These are phyloP conservation scores for Fusarium agapanthi DNA, from an alignment of 2,329 filamentous ascomycete genomes.

Conservation along the genomic window DNA sequence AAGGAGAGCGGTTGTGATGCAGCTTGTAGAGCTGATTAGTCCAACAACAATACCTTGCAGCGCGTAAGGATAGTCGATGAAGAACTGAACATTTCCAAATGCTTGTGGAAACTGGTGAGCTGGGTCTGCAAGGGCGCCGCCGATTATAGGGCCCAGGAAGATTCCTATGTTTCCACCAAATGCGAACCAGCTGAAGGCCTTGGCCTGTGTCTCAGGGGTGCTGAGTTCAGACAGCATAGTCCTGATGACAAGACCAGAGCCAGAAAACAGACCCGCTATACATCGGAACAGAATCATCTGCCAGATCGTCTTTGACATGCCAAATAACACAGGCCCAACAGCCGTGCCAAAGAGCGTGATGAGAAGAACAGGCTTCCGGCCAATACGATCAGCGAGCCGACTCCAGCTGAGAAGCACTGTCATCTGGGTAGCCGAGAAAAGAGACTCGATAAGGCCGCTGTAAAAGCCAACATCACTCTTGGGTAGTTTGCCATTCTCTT, in stretches of 20 bases:
- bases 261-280: constrained; percentile 76
- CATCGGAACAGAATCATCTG: constrained; percentile 81
- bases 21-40: constrained; percentile 64
- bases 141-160: constrained; percentile 74
- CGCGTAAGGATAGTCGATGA: constrained; percentile 62
- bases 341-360: constrained; percentile 71
- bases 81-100: constrained; percentile 58
- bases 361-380: constrained; percentile 77
- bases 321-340: constrained; percentile 71
- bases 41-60: constrained; percentile 63
- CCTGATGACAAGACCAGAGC: constrained; percentile 76
- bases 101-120: constrained; percentile 66
- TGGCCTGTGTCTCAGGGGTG: constrained; percentile 74
- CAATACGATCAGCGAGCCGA: constrained; percentile 66
- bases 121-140: constrained; percentile 75
- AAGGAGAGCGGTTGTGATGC: constrained; percentile 61
- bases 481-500: constrained; percentile 68
- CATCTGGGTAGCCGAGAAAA: constrained; percentile 81
- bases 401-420: constrained; percentile 82
- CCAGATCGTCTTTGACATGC: constrained; percentile 70
- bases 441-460: constrained; percentile 75
- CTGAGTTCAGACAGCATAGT: constrained; percentile 81
- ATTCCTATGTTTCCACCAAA: constrained; percentile 80
- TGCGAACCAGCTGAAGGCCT: constrained; percentile 79
- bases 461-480: constrained; percentile 81